Evolutionary conservation across 257 asterid species (phyloP).

Genomic region (Gynochthodes officinalis): DNA sequence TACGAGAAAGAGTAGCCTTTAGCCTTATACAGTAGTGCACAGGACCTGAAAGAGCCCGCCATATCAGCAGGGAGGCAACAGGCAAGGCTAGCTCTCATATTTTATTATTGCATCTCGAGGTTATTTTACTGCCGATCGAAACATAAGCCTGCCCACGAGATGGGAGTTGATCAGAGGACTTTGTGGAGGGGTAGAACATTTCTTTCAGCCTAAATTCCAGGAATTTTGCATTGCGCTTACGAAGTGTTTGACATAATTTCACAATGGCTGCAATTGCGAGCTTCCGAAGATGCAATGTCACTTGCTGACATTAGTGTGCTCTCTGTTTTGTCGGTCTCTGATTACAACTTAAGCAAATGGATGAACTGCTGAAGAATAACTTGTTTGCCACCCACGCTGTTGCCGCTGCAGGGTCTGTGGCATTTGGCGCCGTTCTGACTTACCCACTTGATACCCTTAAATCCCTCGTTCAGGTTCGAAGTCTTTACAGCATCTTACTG

Average conservation of each 20-base stretch:
- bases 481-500: not conserved
- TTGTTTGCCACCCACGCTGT: constrained; percentile 59
- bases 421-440: constrained; percentile 52
- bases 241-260: constrained; percentile 27
- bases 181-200: not conserved
- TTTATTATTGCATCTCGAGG: not conserved
- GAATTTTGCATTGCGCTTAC: constrained; percentile 6
- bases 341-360: constrained; percentile 40
- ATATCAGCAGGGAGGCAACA: not conserved
- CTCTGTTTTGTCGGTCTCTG: not conserved
- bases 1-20: too few species aligned
- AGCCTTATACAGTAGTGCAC: too few species aligned
- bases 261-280: not conserved
- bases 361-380: constrained; percentile 51
- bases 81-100: not conserved
- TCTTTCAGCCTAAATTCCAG: rapidly evolving
- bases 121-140: not conserved
- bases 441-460: constrained; percentile 88
- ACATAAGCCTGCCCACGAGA: not conserved
- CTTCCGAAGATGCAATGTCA: too few species aligned
- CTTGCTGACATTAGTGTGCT: not conserved
- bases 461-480: constrained; percentile 66
- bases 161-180: not conserved
- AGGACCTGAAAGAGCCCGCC: too few species aligned
- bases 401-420: constrained; percentile 68